Evolutionary conservation across 495 filamentous ascomycete species (phyloP).

Genomic region (Bathelium albidoporum): DNA sequence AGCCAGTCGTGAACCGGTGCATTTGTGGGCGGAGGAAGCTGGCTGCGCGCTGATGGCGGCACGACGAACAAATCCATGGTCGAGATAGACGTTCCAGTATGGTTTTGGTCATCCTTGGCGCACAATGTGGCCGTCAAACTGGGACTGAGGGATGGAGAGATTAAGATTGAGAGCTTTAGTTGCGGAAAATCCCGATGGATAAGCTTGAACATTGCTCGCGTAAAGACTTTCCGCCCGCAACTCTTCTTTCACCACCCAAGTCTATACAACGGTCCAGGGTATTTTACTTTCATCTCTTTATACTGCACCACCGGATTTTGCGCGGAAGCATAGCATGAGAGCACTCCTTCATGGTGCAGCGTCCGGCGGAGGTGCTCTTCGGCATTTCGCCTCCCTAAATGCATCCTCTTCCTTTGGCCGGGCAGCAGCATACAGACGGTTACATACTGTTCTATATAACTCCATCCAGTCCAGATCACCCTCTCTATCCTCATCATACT

Average conservation of each 20-base stretch:
- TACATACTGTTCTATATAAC: slow-evolving; percentile 31
- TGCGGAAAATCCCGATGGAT: background rate
- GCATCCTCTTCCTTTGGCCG: slow-evolving; percentile 36
- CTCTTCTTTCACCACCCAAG: background rate
- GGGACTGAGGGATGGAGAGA: background rate
- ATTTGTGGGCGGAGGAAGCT: background rate
- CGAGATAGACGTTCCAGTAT: background rate
- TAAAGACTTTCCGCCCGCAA: background rate
- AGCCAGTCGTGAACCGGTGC: background rate
- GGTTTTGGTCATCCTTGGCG: background rate
- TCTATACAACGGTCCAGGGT: background rate
- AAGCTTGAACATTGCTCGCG: background rate
- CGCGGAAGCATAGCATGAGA: slow-evolving; percentile 5
- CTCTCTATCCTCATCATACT: slow-evolving; percentile 5
- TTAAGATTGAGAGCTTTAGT: slow-evolving; percentile 1
- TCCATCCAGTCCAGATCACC: slow-evolving; percentile 10
- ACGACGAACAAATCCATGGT: background rate
- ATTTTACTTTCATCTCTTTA: background rate
- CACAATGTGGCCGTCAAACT: background rate
- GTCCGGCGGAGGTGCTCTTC: background rate
- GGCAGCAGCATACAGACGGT: slow-evolving; percentile 49
- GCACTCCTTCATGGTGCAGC: slow-evolving; percentile 4
- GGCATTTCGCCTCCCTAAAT: background rate
- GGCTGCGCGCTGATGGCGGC: background rate
- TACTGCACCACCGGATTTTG: background rate